These are phyloP conservation scores for Chaetomium cochliodes DNA, from an alignment of 495 filamentous ascomycete species.

Conservation along the genomic window DNA sequence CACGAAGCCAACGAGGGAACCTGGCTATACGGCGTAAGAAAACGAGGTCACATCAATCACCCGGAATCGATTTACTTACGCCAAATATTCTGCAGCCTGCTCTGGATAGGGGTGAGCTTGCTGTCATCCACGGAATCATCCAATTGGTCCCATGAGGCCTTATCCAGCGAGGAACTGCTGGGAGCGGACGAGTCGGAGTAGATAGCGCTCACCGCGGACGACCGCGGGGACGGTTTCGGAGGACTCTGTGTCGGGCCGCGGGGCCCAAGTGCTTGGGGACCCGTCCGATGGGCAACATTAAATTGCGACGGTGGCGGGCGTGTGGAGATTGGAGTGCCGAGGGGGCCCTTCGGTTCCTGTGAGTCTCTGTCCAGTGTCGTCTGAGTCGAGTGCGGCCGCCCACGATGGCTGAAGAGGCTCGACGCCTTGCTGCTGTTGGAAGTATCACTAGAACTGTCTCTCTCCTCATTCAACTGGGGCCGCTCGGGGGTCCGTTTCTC, in stretches of 20 bases:
- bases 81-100: constrained; percentile 34
- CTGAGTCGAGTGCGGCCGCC: constrained; percentile 29
- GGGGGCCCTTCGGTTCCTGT: neutral
- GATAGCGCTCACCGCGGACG: neutral
- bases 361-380: constrained; percentile 30
- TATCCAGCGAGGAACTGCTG: neutral
- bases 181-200: neutral
- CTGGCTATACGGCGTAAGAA: constrained; percentile 32
- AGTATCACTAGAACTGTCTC: neutral
- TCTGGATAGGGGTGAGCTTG: constrained; percentile 7
- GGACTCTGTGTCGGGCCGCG: neutral
- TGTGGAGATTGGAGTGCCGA: neutral
- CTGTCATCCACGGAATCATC: neutral
- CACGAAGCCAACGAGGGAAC: constrained; percentile 38
- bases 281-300: neutral
- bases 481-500: constrained; percentile 1
- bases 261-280: neutral
- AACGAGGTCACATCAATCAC: neutral
- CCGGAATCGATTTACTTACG: constrained; percentile 24
- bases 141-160: neutral
- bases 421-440: constrained; percentile 20
- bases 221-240: neutral
- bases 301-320: neutral
- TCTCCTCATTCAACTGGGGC: neutral
- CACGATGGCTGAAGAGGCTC: constrained; percentile 30